phyloP scores from a whole-genome alignment of 495 filamentous ascomycete species.

The Penicillium fimorum region DNA sequence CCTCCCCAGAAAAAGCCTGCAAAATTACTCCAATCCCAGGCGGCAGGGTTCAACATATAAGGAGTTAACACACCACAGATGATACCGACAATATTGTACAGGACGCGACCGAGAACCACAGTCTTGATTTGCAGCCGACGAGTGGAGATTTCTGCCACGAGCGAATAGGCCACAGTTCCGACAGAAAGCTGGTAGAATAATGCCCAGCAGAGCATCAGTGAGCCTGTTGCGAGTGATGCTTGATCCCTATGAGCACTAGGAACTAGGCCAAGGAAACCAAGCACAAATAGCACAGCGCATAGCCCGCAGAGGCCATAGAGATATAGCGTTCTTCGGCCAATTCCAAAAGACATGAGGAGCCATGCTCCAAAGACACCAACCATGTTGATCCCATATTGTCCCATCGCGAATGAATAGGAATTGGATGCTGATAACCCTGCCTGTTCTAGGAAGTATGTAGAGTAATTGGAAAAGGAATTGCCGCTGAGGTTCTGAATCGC shows the following conservation, averaged over 20 bases:
- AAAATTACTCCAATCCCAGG: neutral
- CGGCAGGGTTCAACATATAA: neutral
- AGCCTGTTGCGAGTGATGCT: neutral
- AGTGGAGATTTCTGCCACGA: constrained; percentile 64
- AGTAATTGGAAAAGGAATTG: neutral
- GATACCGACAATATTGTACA: constrained; percentile 47
- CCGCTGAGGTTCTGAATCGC: neutral
- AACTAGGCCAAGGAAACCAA: neutral
- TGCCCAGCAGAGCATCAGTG: neutral
- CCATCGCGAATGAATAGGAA: neutral
- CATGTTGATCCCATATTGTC: neutral
- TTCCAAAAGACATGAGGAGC: neutral
- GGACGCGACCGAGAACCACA: constrained; percentile 54
- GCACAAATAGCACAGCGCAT: neutral
- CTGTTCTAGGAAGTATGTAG: neutral
- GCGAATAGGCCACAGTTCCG: constrained; percentile 63
- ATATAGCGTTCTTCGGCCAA: neutral
- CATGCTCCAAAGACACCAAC: neutral
- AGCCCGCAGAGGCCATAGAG: neutral
- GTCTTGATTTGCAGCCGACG: constrained; percentile 64
- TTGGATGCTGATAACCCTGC: neutral
- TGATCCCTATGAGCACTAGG: neutral
- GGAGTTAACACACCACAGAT: constrained; percentile 4
- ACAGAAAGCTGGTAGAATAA: constrained; percentile 58
- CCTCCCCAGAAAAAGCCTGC: neutral